Base-by-base conservation (phyloP, 345 rosid genomes). In the Eucalyptus viminalis region DNA sequence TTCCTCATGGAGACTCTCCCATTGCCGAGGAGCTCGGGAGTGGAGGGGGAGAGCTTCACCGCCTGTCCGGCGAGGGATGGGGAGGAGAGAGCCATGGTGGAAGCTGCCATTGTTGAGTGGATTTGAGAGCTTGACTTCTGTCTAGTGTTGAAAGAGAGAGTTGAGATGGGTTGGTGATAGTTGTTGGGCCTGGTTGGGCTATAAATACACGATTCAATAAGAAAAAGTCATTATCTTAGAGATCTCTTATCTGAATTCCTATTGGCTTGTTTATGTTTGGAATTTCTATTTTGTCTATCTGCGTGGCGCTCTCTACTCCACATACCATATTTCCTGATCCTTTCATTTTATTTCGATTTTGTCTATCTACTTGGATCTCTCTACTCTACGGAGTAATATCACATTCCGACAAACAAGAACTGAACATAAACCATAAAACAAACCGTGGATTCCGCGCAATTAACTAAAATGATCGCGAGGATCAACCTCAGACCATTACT, bases 81-180 rank as follows among this genome's bases (percentile, higher is more conserved):
- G 72, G 95, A 94, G 53, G 95, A 94, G 49, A 95, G 95, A 44
- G 96, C 94, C 94, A 93, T 92, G 27, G 94, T 90, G 14, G 95
- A 89, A 80, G 96, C 89, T 5, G 96, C 94, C 97, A 94, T 93
- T 90, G 65, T 16, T 2, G 27, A 6, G 22, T 37, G 86, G 65
- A 40, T 50, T 12, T 14, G 34, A 24, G 11, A 31, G 87, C 11
- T 47, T 21, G 69, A 19, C 5, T 40, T 34, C 34, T 31, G 44
- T 45, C 49, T 21, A 27, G 47, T 69, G 88, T 7, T 25, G 11
- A 47, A 58, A 49, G 53, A 47, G 51, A 86, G 86, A 43, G 27
- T 72, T 24, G 86, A 21, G 56, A n/a, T 86, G 51, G 29, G 11
- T 65, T 22, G 40, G 58, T 19, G 83, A 40, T 40, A 24, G 29